These are phyloP conservation scores for Ustilago loliicola DNA, from an alignment of 1,284 basidiomycete genomes.

Conservation along the genomic window DNA sequence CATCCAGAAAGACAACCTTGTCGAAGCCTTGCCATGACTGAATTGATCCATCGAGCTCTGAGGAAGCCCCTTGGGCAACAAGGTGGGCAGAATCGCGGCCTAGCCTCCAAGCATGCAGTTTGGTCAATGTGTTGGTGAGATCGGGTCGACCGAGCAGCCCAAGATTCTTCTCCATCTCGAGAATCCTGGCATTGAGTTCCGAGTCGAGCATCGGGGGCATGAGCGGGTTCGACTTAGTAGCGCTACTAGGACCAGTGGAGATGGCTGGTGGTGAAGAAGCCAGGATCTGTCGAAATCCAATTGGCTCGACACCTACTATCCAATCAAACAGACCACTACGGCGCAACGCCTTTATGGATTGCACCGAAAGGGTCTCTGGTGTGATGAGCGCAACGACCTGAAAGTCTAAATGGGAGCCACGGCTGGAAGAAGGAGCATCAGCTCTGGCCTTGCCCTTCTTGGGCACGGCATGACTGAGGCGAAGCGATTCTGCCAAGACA, in stretches of 20 bases:
- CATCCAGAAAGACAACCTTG: constrained; percentile 94
- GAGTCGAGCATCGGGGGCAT: constrained; percentile 24
- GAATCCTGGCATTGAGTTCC: constrained; percentile 36
- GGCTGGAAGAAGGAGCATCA: not conserved
- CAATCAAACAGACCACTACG: constrained; percentile 81
- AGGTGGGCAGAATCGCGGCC: constrained; percentile 41
- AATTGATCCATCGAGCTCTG: not conserved
- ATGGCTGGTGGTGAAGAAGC: constrained; percentile 23
- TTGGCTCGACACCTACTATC: constrained; percentile 84
- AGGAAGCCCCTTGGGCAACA: constrained; percentile 18
- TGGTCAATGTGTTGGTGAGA: constrained; percentile 85
- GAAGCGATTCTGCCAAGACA: constrained; percentile 82
- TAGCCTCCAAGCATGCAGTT: constrained; percentile 93
- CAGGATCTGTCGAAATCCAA: constrained; percentile 51
- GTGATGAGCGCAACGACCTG: constrained; percentile 92
- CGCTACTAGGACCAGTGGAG: not conserved
- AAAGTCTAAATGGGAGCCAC: constrained; percentile 16
- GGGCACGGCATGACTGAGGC: constrained; percentile 48
- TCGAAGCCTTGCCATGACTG: constrained; percentile 77
- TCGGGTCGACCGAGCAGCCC: constrained; percentile 92
- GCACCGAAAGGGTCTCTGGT: constrained; percentile 90
- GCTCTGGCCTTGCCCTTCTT: constrained; percentile 22
- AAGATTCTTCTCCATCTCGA: constrained; percentile 76
- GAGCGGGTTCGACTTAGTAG: not conserved
- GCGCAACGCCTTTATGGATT: constrained; percentile 80